phyloP scores from a whole-genome alignment of 345 rosid genomes.

The Bretschneidera sinensis region DNA sequence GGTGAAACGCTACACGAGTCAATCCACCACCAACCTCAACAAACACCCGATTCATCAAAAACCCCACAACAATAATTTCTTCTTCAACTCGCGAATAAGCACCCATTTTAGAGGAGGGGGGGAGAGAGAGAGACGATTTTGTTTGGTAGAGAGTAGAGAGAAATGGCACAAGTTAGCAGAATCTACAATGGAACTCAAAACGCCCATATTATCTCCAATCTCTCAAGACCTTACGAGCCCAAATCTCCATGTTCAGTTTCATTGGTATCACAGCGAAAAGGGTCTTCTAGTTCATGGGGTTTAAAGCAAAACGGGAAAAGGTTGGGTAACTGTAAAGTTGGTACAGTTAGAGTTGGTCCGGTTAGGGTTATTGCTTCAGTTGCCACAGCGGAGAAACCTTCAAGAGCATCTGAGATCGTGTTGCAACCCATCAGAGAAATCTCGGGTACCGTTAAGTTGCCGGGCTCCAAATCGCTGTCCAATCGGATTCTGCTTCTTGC shows the following conservation, averaged over 20 bases:
- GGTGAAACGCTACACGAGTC: not conserved
- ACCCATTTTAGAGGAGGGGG: too few relatives aligned
- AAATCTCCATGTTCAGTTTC: constrained; percentile 31
- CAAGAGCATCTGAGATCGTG: constrained; percentile 61
- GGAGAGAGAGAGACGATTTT: not conserved
- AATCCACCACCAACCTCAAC: not conserved
- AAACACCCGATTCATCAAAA: not conserved
- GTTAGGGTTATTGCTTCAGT: constrained; percentile 49
- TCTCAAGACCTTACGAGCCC: constrained; percentile 22
- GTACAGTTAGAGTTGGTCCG: constrained; percentile 14
- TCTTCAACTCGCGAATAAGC: not conserved
- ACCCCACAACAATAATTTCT: not conserved
- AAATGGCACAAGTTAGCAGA: constrained; percentile 63
- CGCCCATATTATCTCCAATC: constrained; percentile 24
- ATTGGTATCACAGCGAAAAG: constrained; percentile 33
- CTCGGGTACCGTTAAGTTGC: constrained; percentile 74
- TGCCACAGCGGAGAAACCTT: constrained; percentile 61
- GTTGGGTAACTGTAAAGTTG: not conserved
- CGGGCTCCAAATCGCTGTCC: constrained; percentile 93
- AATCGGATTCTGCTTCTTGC: constrained; percentile 93
- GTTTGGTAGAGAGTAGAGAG: too few relatives aligned
- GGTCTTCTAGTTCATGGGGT: constrained; percentile 25
- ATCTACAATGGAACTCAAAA: constrained; percentile 38
- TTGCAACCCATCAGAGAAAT: constrained; percentile 81
- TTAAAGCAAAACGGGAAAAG: constrained; percentile 23